Conservation (phyloP, 2,329 filamentous ascomycete genomes). For the Salinomyces thailandicus region DNA sequence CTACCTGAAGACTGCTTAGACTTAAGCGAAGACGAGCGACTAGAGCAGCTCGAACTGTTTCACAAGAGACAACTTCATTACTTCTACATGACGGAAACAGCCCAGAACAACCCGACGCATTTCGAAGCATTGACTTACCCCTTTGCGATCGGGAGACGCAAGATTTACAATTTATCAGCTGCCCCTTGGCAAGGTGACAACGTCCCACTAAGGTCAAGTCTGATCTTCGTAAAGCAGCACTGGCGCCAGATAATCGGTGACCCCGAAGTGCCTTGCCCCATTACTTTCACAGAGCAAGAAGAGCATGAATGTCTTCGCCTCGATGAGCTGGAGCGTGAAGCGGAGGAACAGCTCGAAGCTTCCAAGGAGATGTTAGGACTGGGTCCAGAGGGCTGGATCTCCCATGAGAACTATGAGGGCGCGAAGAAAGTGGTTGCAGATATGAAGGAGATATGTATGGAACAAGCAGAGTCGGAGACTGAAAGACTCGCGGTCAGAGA, state of each 20-base stretch:
- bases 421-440: conserved; percentile 11
- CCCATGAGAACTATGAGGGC: conserved; percentile 13
- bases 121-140: conserved; percentile 14
- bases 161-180: conserved; percentile 11
- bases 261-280: conserved; percentile 8
- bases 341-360: conserved; percentile 18
- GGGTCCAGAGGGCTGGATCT: conserved; percentile 18
- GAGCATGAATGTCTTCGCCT: conserved; percentile 15
- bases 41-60: conserved; percentile 11
- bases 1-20: conserved; percentile 9
- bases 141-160: conserved; percentile 9
- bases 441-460: conserved; percentile 17
- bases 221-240: conserved; percentile 8
- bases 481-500: conserved; percentile 9
- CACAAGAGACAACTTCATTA: conserved; percentile 16
- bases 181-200: conserved; percentile 21
- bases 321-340: conserved; percentile 11
- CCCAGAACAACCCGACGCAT: conserved; percentile 8
- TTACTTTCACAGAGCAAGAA: conserved; percentile 10
- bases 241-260: conserved; percentile 6
- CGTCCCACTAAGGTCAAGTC: conserved; percentile 14
- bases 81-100: conserved; percentile 16
- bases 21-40: conserved; percentile 9
- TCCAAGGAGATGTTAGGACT: conserved; percentile 11
- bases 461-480: conserved; percentile 10